Evolutionary conservation across 345 rosid species (phyloP), one percentile per base, ranked within the genome.

Genomic region (Citrus mangshanensis): DNA sequence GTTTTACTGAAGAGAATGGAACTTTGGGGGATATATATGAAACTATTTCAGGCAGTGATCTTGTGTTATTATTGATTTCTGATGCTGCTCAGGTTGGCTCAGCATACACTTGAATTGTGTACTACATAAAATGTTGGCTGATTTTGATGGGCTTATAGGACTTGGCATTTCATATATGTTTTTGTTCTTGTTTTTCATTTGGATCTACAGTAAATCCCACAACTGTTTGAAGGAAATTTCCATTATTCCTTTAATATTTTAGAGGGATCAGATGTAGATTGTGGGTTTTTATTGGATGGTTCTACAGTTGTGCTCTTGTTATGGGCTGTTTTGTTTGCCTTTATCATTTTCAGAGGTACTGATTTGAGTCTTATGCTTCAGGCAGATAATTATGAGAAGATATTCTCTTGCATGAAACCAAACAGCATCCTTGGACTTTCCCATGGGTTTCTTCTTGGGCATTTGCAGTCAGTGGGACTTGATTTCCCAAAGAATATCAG

Each of bases 341-440:
- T 24, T 34, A 66, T 14, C 71, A 40, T 5, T 58, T 70, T 71
- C 19, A 25, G 40, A 46, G 79, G 38, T 19, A 67, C 55, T 77
- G 61, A 72, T 46, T 46, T 46, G 22, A 77, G 24, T 40, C 46
- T 62, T 56, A 51, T 77, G 58, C 77, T 84, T 61, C 90, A 95
- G 98, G 98, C 97, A 9, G 98, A 95, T 81, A 93, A 89, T 82
- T 89, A 89, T 80, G 98, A 91, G 78, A 90, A 93, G 79, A 62
- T 93, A 58, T 89, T 93, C 85, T 89, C 98, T 51, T 89, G 88
- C 89, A 91, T 95, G 98, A 95, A 92, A 77, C 97, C 98, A 78
- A 95, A 93, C 83, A 92, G 98, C 87, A 93, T 95, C 56, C 98
- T 95, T 0, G 98, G 98, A 72, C 91, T 95, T 81, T 95, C 98